A percentile compares a stretch with the other conserved stretches of the same genome.
phyloP scores from a whole-genome alignment of 805 yeast genomes.

The Candida nonsorbophila region DNA sequence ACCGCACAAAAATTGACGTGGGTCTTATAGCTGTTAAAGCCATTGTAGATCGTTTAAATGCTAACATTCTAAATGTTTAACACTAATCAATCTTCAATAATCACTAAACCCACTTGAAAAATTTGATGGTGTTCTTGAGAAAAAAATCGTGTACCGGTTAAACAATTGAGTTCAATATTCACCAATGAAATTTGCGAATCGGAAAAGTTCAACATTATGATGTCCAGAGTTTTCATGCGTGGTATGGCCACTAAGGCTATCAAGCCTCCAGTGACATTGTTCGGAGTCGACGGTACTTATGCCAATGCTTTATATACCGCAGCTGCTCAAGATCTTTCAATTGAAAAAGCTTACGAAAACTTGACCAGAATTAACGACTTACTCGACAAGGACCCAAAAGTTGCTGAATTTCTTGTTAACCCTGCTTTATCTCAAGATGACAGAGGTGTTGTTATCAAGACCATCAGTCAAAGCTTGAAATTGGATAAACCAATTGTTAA shows the following conservation, averaged over 20 bases:
- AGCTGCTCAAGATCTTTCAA: conserved; percentile 72
- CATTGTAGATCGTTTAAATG: neutral
- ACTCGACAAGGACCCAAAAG: conserved; percentile 58
- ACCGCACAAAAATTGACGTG: too few species aligned
- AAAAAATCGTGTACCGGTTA: too few species aligned
- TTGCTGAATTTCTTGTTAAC: conserved; percentile 59
- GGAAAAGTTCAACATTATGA: conserved; percentile 3
- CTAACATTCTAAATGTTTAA: neutral
- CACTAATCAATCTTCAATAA: neutral
- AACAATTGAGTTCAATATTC: too few species aligned
- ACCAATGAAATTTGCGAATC: too few species aligned
- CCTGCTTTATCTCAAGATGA: conserved; percentile 79
- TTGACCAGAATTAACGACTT: conserved; percentile 53
- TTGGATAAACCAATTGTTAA: conserved; percentile 72
- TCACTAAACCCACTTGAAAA: too few species aligned
- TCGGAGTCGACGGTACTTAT: conserved; percentile 94
- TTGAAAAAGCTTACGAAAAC: conserved; percentile 65
- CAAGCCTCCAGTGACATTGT: conserved; percentile 89
- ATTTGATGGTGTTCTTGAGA: too few species aligned
- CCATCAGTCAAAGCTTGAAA: conserved; percentile 43
- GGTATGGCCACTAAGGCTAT: conserved; percentile 61
- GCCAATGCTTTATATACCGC: conserved; percentile 94
- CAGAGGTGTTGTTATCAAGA: conserved; percentile 64
- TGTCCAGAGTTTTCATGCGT: conserved; percentile 37
- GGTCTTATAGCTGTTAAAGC: too few species aligned